phyloP scores from a whole-genome alignment of 1,284 basidiomycete species.

The Leccinum subfulvum region DNA sequence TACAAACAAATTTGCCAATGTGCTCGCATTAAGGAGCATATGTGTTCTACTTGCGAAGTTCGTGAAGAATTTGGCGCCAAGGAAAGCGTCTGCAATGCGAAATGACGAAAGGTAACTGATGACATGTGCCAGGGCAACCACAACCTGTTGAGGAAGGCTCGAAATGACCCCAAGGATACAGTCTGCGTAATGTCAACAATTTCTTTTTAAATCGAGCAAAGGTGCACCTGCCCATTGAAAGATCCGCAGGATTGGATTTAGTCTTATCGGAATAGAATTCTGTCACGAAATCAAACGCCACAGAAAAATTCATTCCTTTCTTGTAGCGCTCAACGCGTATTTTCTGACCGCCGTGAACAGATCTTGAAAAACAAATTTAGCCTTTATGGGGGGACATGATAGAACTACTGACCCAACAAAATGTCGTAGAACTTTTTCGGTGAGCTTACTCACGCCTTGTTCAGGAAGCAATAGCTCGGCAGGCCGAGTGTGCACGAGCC shows the following conservation, averaged over 20 bases:
- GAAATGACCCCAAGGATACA: slow-evolving; percentile 63
- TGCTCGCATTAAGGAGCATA: slow-evolving; percentile 90
- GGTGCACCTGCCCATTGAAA: slow-evolving; percentile 43
- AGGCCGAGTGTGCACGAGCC: slow-evolving; percentile 81
- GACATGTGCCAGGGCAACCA: slow-evolving; percentile 75
- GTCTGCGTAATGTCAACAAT: slow-evolving; percentile 34
- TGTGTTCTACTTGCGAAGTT: slow-evolving; percentile 78
- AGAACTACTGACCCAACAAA: slow-evolving; percentile 53
- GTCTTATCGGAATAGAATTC: slow-evolving; percentile 68
- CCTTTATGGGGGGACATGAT: slow-evolving; percentile 2
- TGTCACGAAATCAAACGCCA: slow-evolving; percentile 74
- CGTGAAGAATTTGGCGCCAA: slow-evolving; percentile 74
- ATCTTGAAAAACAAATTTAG: slow-evolving; percentile 33
- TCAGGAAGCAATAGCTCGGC: slow-evolving; percentile 77
- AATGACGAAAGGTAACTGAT: slow-evolving; percentile 79
- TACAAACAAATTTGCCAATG: slow-evolving; percentile 75
- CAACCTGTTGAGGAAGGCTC: slow-evolving; percentile 71
- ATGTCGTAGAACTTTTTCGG: slow-evolving; percentile 75
- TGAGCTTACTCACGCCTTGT: slow-evolving; percentile 65
- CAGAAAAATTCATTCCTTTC: slow-evolving; percentile 57
- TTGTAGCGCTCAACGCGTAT: slow-evolving; percentile 66
- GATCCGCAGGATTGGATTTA: slow-evolving; percentile 45
- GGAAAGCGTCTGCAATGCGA: slow-evolving; percentile 71
- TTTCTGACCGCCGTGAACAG: slow-evolving; percentile 46
- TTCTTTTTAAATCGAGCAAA: neutral